Evolutionary conservation across 176 grass and related monocot species (phyloP).

Genomic region (Ananas comosus): DNA sequence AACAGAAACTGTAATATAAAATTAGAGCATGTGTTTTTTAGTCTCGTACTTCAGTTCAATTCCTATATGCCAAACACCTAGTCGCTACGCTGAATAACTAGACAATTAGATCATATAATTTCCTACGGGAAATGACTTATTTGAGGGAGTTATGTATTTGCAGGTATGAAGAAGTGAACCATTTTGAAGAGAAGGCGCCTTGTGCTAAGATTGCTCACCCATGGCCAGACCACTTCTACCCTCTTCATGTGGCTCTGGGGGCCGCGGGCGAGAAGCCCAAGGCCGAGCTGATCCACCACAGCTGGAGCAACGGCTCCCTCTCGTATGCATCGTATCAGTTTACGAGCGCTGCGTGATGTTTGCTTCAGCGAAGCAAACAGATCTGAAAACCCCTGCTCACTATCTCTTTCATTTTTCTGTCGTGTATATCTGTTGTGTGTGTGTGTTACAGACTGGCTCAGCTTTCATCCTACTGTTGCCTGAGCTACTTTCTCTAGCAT

Average conservation of each 20-base stretch:
- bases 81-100: background rate
- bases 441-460: no score
- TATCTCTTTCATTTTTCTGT: no score
- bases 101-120: background rate
- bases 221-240: conserved; percentile 73
- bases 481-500: no score
- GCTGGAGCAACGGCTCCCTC: conserved; percentile 46
- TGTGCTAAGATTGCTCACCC: conserved; percentile 60
- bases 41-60: no score
- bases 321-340: conserved; percentile 63
- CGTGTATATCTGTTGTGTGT: no score
- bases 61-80: no score
- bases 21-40: no score
- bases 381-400: no score
- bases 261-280: conserved; percentile 51
- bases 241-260: conserved; percentile 80
- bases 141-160: background rate
- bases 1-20: no score
- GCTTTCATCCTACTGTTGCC: no score
- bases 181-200: conserved; percentile 48
- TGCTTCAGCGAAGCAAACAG: background rate
- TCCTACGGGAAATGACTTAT: background rate
- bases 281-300: conserved; percentile 57
- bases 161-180: conserved; percentile 66
- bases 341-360: conserved; percentile 20